These are phyloP conservation scores for Aspergillus ustus DNA, from an alignment of 2,329 filamentous ascomycete species.

Conservation along the genomic window DNA sequence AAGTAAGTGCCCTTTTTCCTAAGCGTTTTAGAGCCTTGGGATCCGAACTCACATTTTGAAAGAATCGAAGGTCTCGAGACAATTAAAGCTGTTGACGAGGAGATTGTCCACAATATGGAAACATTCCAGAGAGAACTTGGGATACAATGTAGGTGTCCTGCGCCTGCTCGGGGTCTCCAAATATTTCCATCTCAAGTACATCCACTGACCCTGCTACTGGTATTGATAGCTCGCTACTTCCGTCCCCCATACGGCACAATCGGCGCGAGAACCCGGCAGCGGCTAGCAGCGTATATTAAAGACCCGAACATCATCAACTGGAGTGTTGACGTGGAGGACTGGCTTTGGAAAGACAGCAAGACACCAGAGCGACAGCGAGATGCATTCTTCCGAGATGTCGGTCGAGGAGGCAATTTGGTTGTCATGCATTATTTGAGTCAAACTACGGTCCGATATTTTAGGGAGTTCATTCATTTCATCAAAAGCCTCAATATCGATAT, in stretches of 20 bases:
- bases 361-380: constrained; percentile 71
- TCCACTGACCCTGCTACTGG: constrained; percentile 1
- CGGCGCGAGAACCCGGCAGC: constrained; percentile 68
- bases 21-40: background rate
- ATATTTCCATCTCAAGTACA: background rate
- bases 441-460: constrained; percentile 66
- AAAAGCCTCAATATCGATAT: constrained; percentile 67
- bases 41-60: constrained; percentile 5
- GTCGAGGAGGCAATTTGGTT: constrained; percentile 65
- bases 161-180: background rate
- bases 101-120: constrained; percentile 41
- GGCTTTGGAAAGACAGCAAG: constrained; percentile 65
- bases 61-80: constrained; percentile 45
- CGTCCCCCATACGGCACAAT: constrained; percentile 71
- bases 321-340: constrained; percentile 74
- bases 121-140: constrained; percentile 37
- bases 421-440: constrained; percentile 73
- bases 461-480: constrained; percentile 67
- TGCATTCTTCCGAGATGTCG: constrained; percentile 67
- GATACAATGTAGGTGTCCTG: constrained; percentile 36
- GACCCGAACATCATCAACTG: constrained; percentile 67
- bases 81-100: constrained; percentile 40
- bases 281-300: constrained; percentile 58
- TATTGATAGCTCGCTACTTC: constrained; percentile 60
- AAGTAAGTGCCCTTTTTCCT: constrained; percentile 42